Base-by-base conservation (phyloP, 176 grass and related monocot genomes). In the Aegilops speltoides region DNA sequence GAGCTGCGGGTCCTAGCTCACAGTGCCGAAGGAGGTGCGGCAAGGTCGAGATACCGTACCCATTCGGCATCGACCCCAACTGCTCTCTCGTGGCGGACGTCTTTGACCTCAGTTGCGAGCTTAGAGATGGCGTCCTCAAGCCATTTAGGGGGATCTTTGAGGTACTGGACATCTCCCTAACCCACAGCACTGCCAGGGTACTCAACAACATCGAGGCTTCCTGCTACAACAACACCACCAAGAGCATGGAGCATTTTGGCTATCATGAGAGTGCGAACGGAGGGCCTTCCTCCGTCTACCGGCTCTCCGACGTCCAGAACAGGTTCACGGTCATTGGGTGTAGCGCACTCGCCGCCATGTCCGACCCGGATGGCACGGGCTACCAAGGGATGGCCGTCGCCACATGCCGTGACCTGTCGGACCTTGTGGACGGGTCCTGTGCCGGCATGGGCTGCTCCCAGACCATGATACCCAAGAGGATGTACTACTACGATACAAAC, bases 61-160 rank as follows among this genome's bases (percentile, higher is more conserved):
- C 89, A 0, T 94, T 94, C 50, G 89, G 89, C 73, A 54, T 94
- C 5, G 84, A 84, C 1, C 2, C 45, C 3, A 23, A 57, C 32
- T 94, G 92, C 17, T 89, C 57, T 0, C 17, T 32, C 3, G 4
- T 15, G 13, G 11, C 45, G 4, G 1, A 11, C 9, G 10, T 3
- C 0, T 94, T 94, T 13, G 6, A 22, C 0, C 1, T 89, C 0
- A 46, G 0, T 4, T 94, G 92, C 56, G 0, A 24, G 3, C 7
- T 3, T 2, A 19, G 2, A 22, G 23, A 33, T n/a, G 61, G 46
- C 24, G 7, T 22, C 8, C 8, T 1, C 14, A 84, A 46, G 16
- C 80, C 86, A 28, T 31, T 79, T 14, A 0, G 23, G 2, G 0
- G 6, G 24, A 0, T 15, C 6, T 0, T 84, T 0, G 74, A 91